Evolutionary conservation across 2,329 filamentous ascomycete species (phyloP).

Genomic region (Tolypocladium capitatum): DNA sequence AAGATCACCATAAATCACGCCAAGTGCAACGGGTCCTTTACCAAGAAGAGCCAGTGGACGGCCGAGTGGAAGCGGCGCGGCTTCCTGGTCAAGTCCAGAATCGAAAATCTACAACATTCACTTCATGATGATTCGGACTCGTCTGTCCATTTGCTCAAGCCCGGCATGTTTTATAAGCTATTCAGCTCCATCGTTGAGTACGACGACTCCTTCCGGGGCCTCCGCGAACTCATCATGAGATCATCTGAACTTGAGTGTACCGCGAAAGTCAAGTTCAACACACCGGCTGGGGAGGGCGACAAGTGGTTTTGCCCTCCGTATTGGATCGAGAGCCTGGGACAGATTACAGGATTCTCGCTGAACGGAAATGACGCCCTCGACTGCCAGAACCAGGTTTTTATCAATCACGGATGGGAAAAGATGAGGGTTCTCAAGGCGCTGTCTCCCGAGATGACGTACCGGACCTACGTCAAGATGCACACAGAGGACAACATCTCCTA

Average conservation of each 20-base stretch:
- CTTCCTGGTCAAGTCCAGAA: constrained; percentile 51
- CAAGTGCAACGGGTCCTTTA: constrained; percentile 3
- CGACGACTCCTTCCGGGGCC: constrained; percentile 37
- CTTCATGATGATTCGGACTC: constrained; percentile 7
- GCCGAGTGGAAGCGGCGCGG: constrained; percentile 10
- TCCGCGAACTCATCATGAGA: constrained; percentile 42
- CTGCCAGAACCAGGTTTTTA: constrained; percentile 40
- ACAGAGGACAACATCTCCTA: constrained; percentile 29
- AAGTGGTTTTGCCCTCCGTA: constrained; percentile 27
- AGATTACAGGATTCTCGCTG: constrained; percentile 48
- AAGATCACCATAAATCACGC: constrained; percentile 7
- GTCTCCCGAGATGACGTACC: constrained; percentile 19
- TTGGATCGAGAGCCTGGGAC: constrained; percentile 48
- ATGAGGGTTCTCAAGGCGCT: background rate
- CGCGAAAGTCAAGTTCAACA: constrained; percentile 33
- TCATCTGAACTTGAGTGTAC: constrained; percentile 11
- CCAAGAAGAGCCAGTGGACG: constrained; percentile 3
- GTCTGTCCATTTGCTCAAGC: constrained; percentile 7
- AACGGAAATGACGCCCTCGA: constrained; percentile 43
- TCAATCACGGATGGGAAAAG: constrained; percentile 47
- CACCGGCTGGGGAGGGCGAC: constrained; percentile 24
- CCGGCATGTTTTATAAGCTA: constrained; percentile 47
- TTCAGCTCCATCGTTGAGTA: constrained; percentile 44
- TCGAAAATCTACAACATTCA: constrained; percentile 34
- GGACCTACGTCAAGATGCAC: constrained; percentile 45